Evolutionary conservation across 108 stramenopile species (phyloP).

Genomic region (Cyclotella choctawhatcheeana): DNA sequence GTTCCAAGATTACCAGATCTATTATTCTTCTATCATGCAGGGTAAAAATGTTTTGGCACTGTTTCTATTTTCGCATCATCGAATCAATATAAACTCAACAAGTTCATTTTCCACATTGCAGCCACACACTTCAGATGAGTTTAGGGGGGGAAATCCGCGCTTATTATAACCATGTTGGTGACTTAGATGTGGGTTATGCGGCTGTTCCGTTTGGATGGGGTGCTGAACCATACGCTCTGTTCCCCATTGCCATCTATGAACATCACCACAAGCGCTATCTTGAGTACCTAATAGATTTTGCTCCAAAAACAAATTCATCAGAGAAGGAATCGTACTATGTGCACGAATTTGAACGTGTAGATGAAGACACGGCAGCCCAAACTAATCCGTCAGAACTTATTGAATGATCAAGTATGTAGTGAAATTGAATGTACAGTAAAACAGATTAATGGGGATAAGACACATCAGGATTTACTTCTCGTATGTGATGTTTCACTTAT

Average conservation of each 20-base stretch:
- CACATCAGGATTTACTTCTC: too few relatives aligned
- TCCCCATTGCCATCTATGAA: slow-evolving; percentile 61
- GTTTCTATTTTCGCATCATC: too few relatives aligned
- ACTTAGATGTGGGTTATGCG: slow-evolving; percentile 48
- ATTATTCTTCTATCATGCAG: slow-evolving; percentile 75
- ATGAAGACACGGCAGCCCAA: neutral
- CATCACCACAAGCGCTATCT: slow-evolving; percentile 49
- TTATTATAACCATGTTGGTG: slow-evolving; percentile 67
- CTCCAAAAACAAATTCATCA: slow-evolving; percentile 34
- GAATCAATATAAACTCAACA: too few relatives aligned
- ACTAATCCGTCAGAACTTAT: neutral
- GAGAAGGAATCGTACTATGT: slow-evolving; percentile 18
- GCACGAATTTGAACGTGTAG: slow-evolving; percentile 34
- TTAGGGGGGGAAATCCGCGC: slow-evolving; percentile 36
- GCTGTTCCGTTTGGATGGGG: slow-evolving; percentile 79
- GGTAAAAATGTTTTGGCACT: too few relatives aligned
- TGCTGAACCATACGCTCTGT: slow-evolving; percentile 59
- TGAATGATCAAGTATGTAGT: neutral
- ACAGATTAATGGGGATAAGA: too few relatives aligned
- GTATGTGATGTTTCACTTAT: too few relatives aligned
- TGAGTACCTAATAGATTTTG: slow-evolving; percentile 32
- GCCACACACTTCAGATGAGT: slow-evolving; percentile 84
- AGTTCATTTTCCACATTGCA: too few relatives aligned
- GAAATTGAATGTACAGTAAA: too few relatives aligned
- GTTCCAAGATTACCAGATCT: slow-evolving; percentile 78